Percentiles rank a stretch among this genome's conserved stretches.
Evolutionary conservation across 2,329 filamentous ascomycete species (phyloP).

Genomic region (Talaromyces verruculosus): DNA sequence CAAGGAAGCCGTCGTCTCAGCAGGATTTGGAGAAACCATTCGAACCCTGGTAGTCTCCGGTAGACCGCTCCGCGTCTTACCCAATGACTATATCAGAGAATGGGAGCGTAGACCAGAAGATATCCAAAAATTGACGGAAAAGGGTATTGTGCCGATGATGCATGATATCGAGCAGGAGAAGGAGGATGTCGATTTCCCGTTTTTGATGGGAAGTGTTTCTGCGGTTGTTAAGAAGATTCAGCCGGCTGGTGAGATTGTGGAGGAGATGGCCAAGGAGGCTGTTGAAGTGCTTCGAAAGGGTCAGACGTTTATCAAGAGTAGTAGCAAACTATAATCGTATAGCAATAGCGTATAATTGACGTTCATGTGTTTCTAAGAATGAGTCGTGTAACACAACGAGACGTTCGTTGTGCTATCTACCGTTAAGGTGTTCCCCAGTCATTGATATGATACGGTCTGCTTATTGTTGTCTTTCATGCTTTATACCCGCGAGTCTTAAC

Average conservation of each 20-base stretch:
- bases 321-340: slow-evolving; percentile 47
- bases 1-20: slow-evolving; percentile 80
- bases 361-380: not conserved
- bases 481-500: not conserved
- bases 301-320: slow-evolving; percentile 56
- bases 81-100: slow-evolving; percentile 77
- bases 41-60: slow-evolving; percentile 81
- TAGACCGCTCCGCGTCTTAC: slow-evolving; percentile 73
- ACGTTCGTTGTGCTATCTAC: not conserved
- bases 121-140: slow-evolving; percentile 71
- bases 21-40: slow-evolving; percentile 74
- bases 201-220: slow-evolving; percentile 92
- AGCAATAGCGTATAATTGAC: not conserved
- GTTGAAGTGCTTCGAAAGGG: slow-evolving; percentile 65
- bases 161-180: slow-evolving; percentile 79
- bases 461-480: not conserved
- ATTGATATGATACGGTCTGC: not conserved
- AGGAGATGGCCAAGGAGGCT: slow-evolving; percentile 82
- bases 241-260: slow-evolving; percentile 80
- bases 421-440: not conserved
- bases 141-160: slow-evolving; percentile 76
- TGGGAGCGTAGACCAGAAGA: slow-evolving; percentile 78
- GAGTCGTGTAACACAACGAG: not conserved
- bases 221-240: slow-evolving; percentile 74
- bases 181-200: slow-evolving; percentile 82